These are phyloP conservation scores for Cladosporium sp. DNA, from an alignment of 2,329 filamentous ascomycete genomes.

Conservation along the genomic window DNA sequence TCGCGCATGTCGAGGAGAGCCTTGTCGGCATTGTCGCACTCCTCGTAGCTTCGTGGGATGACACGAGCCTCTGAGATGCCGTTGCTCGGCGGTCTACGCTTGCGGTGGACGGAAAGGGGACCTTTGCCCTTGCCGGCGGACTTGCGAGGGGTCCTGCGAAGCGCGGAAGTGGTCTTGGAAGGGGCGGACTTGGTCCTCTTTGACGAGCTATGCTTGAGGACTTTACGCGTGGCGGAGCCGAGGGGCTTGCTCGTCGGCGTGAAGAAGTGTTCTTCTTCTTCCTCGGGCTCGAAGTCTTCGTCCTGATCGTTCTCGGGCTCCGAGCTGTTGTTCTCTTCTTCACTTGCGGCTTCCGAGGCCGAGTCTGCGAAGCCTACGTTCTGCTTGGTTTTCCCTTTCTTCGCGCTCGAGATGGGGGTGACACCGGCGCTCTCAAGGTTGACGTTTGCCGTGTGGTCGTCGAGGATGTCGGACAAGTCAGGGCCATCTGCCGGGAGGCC, in stretches of 20 bases:
- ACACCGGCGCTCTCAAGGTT: background rate
- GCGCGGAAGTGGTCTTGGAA: background rate
- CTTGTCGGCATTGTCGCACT: slow-evolving; percentile 27
- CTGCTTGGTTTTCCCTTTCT: background rate
- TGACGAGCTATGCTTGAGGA: background rate
- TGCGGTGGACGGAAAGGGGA: background rate
- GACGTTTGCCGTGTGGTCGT: background rate
- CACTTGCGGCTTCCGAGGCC: background rate
- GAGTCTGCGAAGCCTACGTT: background rate
- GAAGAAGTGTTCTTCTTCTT: background rate
- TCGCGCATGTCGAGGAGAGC: slow-evolving; percentile 27
- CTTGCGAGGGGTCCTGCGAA: background rate
- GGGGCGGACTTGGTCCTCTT: background rate
- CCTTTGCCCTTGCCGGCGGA: background rate
- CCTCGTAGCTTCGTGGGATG: slow-evolving; percentile 23
- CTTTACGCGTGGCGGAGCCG: background rate
- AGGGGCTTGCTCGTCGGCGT: no score
- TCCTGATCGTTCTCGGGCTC: background rate
- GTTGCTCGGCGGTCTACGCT: slow-evolving; percentile 2
- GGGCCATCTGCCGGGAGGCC: background rate
- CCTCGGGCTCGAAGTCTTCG: background rate
- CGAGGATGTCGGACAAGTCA: background rate
- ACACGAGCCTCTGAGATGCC: slow-evolving; percentile 2
- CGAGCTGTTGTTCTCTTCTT: background rate
- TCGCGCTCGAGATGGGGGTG: background rate